A percentile compares a stretch with the other conserved stretches of the same genome.
Conservation (phyloP, 768 basidiomycete genomes). For the Boletales sp. region DNA sequence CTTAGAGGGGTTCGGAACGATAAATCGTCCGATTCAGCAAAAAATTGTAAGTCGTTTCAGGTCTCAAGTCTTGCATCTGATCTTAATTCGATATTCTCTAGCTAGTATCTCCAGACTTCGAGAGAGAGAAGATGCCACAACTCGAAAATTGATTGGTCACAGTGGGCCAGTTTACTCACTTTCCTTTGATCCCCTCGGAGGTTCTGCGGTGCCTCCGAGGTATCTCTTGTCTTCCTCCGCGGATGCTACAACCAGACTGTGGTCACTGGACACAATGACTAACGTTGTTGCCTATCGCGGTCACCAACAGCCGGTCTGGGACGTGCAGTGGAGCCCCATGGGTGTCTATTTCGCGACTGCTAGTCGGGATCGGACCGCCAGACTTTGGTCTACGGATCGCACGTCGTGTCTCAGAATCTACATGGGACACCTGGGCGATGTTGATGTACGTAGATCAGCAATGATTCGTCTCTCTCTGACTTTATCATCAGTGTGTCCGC, state of each 20-base stretch:
- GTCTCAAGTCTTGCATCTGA: background rate
- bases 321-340: constrained; percentile 97
- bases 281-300: constrained; percentile 94
- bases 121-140: constrained; percentile 75
- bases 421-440: constrained; percentile 94
- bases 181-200: constrained; percentile 87
- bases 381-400: constrained; percentile 95
- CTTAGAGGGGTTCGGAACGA: constrained; percentile 75
- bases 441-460: constrained; percentile 69
- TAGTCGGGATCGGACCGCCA: constrained; percentile 89
- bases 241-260: constrained; percentile 85
- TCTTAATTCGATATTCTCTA: constrained; percentile 24
- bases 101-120: constrained; percentile 56
- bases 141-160: constrained; percentile 95
- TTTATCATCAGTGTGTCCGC: constrained; percentile 60
- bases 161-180: constrained; percentile 95
- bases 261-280: constrained; percentile 94
- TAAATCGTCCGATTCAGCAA: constrained; percentile 59
- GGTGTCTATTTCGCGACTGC: constrained; percentile 98
- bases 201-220: constrained; percentile 81
- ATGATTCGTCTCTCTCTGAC: constrained; percentile 1
- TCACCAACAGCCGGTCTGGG: constrained; percentile 98
- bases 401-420: constrained; percentile 85
- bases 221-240: constrained; percentile 91
- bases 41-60: constrained; percentile 55